These are phyloP conservation scores for Dimocarpus longan DNA, from an alignment of 345 rosid genomes.

Conservation along the genomic window DNA sequence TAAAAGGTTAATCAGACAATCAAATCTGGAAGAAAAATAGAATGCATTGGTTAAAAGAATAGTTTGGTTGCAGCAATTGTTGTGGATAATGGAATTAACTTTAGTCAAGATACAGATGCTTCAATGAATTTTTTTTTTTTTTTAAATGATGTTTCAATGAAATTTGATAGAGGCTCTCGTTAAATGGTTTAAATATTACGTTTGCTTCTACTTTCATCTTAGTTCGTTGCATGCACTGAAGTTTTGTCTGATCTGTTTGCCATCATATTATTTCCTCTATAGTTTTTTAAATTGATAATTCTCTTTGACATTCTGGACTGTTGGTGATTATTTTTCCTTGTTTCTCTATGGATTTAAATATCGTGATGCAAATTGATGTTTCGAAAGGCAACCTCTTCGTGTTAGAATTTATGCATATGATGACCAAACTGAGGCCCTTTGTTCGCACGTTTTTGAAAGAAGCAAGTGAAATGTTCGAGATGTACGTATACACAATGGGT, in stretches of 20 bases:
- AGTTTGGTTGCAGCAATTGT: neutral
- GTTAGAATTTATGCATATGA: conserved; percentile 72
- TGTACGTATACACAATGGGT: conserved; percentile 95
- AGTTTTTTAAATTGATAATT: neutral
- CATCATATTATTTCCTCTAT: neutral
- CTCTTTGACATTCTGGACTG: neutral
- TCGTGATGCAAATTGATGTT: conserved; percentile 46
- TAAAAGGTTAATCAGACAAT: neutral
- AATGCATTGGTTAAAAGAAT: neutral
- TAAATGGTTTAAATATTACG: neutral
- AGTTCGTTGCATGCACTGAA: neutral
- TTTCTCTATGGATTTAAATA: neutral
- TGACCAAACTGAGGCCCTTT: conserved; percentile 91
- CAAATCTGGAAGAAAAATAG: neutral
- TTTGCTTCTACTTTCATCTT: neutral
- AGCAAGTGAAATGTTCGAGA: conserved; percentile 84
- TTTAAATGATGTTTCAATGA: neutral
- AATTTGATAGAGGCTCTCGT: neutral
- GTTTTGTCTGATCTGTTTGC: neutral
- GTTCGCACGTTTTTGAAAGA: conserved; percentile 76
- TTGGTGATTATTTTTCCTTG: neutral
- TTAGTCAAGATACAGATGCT: neutral
- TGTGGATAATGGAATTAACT: neutral
- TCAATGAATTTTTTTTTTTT: neutral
- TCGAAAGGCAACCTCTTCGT: conserved; percentile 70